Percentiles rank a stretch among this genome's conserved stretches.
phyloP scores from a whole-genome alignment of 2,329 filamentous ascomycete species.

The Penicillium sp. region DNA sequence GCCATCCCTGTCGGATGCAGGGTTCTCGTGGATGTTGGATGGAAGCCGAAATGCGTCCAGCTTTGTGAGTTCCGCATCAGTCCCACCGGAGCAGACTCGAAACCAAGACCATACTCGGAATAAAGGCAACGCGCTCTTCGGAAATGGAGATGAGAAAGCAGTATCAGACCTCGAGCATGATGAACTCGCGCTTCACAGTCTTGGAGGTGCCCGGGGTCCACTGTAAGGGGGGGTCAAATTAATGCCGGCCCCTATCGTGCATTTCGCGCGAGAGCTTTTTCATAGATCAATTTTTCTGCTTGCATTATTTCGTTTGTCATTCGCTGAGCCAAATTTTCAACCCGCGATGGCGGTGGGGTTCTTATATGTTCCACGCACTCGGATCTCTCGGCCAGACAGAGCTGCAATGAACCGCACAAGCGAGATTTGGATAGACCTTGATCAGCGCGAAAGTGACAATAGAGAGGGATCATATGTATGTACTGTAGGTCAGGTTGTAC shows the following conservation, averaged over 20 bases:
- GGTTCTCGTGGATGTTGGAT: constrained; percentile 54
- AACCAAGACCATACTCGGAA: constrained; percentile 30
- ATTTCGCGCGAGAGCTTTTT: not conserved
- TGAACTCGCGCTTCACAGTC: constrained; percentile 42
- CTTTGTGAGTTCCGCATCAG: constrained; percentile 48
- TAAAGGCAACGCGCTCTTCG: constrained; percentile 37
- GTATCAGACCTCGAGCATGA: constrained; percentile 34
- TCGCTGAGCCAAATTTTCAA: not conserved
- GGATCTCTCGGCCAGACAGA: constrained; percentile 10
- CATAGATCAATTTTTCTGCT: not conserved
- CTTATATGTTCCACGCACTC: not conserved
- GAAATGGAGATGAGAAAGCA: constrained; percentile 33
- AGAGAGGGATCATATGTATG: not conserved
- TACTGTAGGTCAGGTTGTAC: not conserved
- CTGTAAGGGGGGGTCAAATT: constrained; percentile 14
- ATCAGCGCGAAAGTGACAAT: not conserved
- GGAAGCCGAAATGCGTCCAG: constrained; percentile 45
- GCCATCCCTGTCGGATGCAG: constrained; percentile 47
- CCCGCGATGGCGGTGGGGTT: constrained; percentile 7
- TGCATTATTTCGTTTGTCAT: constrained; percentile 3
- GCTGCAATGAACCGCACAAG: not conserved
- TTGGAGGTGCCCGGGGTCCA: constrained; percentile 29
- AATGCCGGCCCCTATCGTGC: constrained; percentile 4
- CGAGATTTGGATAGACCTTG: not conserved
- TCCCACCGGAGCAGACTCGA: constrained; percentile 46